Evolutionary conservation across 179 eudicot species (phyloP).

Genomic region (Beta macrorhiza): DNA sequence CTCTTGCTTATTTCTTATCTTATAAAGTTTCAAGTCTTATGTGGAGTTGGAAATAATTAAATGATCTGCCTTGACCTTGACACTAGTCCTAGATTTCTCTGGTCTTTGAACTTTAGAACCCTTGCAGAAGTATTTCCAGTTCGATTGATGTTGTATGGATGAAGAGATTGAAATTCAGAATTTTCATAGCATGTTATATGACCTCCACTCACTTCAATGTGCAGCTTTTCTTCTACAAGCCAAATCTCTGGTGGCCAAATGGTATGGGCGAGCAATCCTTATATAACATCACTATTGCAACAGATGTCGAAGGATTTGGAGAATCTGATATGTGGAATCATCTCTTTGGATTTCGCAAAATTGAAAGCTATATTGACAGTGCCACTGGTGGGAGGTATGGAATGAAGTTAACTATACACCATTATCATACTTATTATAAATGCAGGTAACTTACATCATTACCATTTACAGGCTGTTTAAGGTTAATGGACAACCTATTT

Average conservation of each 20-base stretch:
- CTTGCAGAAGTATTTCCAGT: background rate
- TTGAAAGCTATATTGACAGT: slow-evolving; percentile 74
- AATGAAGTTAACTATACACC: slow-evolving; percentile 3
- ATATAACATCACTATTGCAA: slow-evolving; percentile 70
- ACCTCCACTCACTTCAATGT: slow-evolving; percentile 6
- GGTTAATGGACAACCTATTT: slow-evolving; percentile 87
- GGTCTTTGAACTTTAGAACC: background rate
- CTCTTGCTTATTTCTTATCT: background rate
- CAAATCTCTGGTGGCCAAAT: slow-evolving; percentile 98
- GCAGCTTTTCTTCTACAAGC: slow-evolving; percentile 92
- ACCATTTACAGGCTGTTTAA: slow-evolving; percentile 68
- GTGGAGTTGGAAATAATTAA: background rate
- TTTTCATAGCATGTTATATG: background rate
- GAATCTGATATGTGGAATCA: slow-evolving; percentile 86
- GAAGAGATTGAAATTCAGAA: background rate
- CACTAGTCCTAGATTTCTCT: background rate
- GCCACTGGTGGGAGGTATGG: slow-evolving; percentile 94
- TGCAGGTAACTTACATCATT: background rate
- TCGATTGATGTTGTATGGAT: background rate
- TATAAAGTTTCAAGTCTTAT: background rate
- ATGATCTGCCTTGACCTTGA: background rate
- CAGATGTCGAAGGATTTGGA: slow-evolving; percentile 73
- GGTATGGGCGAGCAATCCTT: slow-evolving; percentile 98
- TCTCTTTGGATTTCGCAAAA: slow-evolving; percentile 86
- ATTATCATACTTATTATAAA: background rate